Percentiles rank a stretch among this genome's conserved stretches.
Evolutionary conservation across 2,329 filamentous ascomycete species (phyloP).

Genomic region (Monosporascus sp.): DNA sequence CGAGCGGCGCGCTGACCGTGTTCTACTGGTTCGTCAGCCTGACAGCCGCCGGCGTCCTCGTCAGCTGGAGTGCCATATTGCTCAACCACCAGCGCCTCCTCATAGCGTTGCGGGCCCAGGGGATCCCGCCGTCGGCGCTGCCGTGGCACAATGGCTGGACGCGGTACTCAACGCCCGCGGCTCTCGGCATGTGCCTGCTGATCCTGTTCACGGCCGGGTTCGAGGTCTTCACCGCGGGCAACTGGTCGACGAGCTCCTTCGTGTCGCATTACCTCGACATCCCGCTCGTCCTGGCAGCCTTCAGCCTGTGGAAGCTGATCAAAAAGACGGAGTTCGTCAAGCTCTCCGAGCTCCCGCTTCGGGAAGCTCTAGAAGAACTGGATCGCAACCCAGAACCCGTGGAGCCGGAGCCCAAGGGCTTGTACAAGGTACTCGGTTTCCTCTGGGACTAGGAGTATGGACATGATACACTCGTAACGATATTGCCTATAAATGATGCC

Average conservation of each 20-base stretch:
- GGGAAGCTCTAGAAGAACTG: slow-evolving; percentile 45
- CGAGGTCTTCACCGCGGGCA: slow-evolving; percentile 52
- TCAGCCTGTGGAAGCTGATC: slow-evolving; percentile 58
- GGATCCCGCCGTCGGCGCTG: slow-evolving; percentile 42
- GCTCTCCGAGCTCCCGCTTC: slow-evolving; percentile 46
- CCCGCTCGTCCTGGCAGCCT: slow-evolving; percentile 52
- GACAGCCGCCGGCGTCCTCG: slow-evolving; percentile 56
- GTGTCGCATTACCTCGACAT: slow-evolving; percentile 60
- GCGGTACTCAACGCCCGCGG: slow-evolving; percentile 48
- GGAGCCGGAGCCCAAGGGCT: not conserved
- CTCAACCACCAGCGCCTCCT: slow-evolving; percentile 54
- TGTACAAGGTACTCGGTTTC: not conserved
- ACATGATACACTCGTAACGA: not conserved
- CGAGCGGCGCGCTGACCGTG: slow-evolving; percentile 53
- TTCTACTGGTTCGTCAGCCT: slow-evolving; percentile 62
- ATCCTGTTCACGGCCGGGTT: slow-evolving; percentile 70
- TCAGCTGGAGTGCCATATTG: slow-evolving; percentile 59
- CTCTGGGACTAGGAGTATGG: not conserved
- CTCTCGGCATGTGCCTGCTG: slow-evolving; percentile 55
- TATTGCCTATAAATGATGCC: too few species aligned
- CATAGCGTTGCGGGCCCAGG: slow-evolving; percentile 49
- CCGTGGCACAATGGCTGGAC: slow-evolving; percentile 63
- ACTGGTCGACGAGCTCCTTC: slow-evolving; percentile 53
- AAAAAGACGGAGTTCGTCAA: slow-evolving; percentile 55
- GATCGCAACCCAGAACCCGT: slow-evolving; percentile 16